Base-by-base conservation (phyloP, 495 filamentous ascomycete genomes). In the Venustampulla echinocandica region DNA sequence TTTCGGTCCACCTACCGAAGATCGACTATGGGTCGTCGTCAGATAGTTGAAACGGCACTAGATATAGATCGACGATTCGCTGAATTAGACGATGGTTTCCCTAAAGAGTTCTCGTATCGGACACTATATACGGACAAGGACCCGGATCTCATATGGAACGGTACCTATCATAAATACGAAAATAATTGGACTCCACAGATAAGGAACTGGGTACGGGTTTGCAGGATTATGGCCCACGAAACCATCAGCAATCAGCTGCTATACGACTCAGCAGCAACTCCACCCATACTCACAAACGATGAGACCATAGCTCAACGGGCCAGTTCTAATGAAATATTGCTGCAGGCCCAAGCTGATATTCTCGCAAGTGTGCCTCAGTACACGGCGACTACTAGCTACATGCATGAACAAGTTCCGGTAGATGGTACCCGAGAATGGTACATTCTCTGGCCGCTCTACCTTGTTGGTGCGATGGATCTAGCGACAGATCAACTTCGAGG, bases 201-300 rank as follows among this genome's bases (percentile, higher is more conserved):
- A 20, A 81, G 75, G 74, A 84, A 81, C 45, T 70, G 80, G 42
- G 82, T 79, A 52, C 77, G 82, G 23, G 75, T 73, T 59, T 68
- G 75, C 1, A 74, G 76, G 21, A 74, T 82, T 33, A 55, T 81
- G 10, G 62, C 73, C 20, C 75, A 70, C 55, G 73, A 81, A 43
- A 64, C 68, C 18, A 70, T 83, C 11, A 46, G 65, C 9, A 46
- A 55, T 4, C 52, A 63, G 21, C 57, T 69, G 17, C 55, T 62
- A 21, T 39, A 35, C 9, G 44, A 56, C 19, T 52, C 58, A 5
- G 24, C 48, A 11, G 36, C 27, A 19, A 40, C 40, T 2, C 32
- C 27, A 11, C 44, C 55, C 4, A 38, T 49, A 3, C 55, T 52
- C 34, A 47, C 44, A 5, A 36, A 43, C 5, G 18, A 23, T 5